Evolutionary conservation across 2,329 filamentous ascomycete species (phyloP), one percentile per base, ranked within the genome.

Genomic region (Biscogniauxia mediterranea): DNA sequence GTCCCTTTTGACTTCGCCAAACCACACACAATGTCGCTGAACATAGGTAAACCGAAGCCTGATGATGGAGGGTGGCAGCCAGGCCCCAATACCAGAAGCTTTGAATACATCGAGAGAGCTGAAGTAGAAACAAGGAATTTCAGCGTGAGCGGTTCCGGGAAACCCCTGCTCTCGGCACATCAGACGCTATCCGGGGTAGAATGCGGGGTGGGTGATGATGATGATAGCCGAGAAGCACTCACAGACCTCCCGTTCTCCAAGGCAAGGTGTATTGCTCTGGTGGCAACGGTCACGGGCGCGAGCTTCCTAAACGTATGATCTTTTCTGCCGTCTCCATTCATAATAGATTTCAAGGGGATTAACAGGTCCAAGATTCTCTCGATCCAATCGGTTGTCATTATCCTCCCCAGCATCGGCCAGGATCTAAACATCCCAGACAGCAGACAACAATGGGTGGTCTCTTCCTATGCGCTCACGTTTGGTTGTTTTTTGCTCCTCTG

Each of bases 401-500:
- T 88, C 55, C 76, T 89, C 17, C 86, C 86, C 0, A 82, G 80
- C n/a, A 87, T 89, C 38, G 84, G 85, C 46, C 68, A 76, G 25
- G 82, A 82, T 11, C 77, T 89, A 4, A 62, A 72, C 56, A 85
- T 89, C 20, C 86, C 86, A 0, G 80, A 83, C 49, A 80, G 80
- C 25, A 79, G 86, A 17, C 79, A 85, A 60, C 86, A 89, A 75
- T 90, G 87, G 87, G 80, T 90, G 63, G 78, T 90, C 0, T 89
- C 87, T 0, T 83, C 86, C 0, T 90, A 90, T 69, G 80, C 84
- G 3, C 80, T 90, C 17, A 80, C 86, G 0, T 90, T 90, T 66
- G 87, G 86, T 54, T 89, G 87, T 72, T 89, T 90, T 69, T 75
- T 90, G 25, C 75, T 90, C 17, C 78, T 90, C 15, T 90, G 87